Conservation (phyloP, 1,139 yeast genomes). For the Zygotorulaspora mrakii region DNA sequence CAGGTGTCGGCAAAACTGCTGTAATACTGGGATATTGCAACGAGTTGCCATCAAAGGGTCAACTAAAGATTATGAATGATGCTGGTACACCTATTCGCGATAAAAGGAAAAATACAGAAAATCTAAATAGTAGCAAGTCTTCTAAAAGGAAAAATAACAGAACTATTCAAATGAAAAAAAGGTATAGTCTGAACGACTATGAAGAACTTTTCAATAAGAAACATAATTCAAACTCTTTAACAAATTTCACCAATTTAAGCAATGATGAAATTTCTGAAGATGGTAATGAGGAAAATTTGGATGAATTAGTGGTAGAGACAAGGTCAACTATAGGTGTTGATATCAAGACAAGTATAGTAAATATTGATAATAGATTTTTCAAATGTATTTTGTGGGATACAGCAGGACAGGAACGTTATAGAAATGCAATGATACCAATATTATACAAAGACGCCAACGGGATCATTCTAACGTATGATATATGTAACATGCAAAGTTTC, state of each 20-base stretch:
- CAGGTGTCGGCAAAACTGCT: slow-evolving; percentile 45
- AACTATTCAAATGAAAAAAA: slow-evolving; percentile 25
- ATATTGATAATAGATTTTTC: slow-evolving; percentile 55
- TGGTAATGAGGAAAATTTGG: slow-evolving; percentile 17
- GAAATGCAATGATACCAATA: slow-evolving; percentile 54
- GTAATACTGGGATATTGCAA: slow-evolving; percentile 42
- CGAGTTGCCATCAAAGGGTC: slow-evolving; percentile 34
- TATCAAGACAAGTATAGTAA: slow-evolving; percentile 57
- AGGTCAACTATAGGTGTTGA: slow-evolving; percentile 60
- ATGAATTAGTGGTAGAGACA: slow-evolving; percentile 32
- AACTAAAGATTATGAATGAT: slow-evolving; percentile 19
- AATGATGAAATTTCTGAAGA: slow-evolving; percentile 10
- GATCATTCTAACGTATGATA: slow-evolving; percentile 60
- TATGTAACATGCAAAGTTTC: slow-evolving; percentile 52
- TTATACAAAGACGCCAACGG: slow-evolving; percentile 62
- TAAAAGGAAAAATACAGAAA: slow-evolving; percentile 2
- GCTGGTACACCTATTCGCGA: slow-evolving; percentile 13
- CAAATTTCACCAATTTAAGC: slow-evolving; percentile 8
- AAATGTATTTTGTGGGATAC: slow-evolving; percentile 56
- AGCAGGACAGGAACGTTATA: slow-evolving; percentile 61
- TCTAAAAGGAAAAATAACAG: slow-evolving; percentile 12
- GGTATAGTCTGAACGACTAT: slow-evolving; percentile 35
- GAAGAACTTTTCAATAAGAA: slow-evolving; percentile 29
- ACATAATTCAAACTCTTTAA: slow-evolving; percentile 5
- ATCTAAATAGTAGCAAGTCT: slow-evolving; percentile 1